Evolutionary conservation across 345 rosid genomes (phyloP).

Genomic region (Dipteronia dyeriana): DNA sequence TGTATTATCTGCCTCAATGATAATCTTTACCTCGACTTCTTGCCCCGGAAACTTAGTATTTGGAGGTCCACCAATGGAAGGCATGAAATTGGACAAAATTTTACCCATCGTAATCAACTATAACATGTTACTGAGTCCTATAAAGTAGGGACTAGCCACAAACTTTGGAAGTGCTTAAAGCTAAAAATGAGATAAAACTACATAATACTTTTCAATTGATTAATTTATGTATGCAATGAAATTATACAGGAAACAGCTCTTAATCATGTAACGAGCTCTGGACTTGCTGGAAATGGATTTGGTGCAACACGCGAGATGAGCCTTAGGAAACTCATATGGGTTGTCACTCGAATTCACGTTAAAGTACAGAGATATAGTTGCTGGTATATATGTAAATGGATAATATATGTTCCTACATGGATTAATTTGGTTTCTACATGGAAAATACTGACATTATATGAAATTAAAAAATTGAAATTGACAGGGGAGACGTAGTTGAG

Average conservation of each 20-base stretch:
- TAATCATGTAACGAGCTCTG: slow-evolving; percentile 59
- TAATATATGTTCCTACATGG: not conserved
- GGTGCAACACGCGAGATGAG: slow-evolving; percentile 71
- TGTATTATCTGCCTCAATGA: too few species aligned
- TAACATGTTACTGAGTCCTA: too few species aligned
- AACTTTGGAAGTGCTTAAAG: not conserved
- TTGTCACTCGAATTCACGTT: slow-evolving; percentile 59
- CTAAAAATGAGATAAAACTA: not conserved
- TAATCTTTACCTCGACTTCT: too few species aligned
- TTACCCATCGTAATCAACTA: too few species aligned
- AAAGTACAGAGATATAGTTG: slow-evolving; percentile 57
- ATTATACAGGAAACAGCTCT: slow-evolving; percentile 61
- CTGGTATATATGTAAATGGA: slow-evolving; percentile 35
- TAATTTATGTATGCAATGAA: not conserved
- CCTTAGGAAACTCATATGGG: slow-evolving; percentile 62
- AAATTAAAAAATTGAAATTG: not conserved
- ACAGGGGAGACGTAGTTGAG: slow-evolving; percentile 69
- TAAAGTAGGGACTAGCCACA: not conserved
- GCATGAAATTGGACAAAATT: too few species aligned
- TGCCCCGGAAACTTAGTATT: too few species aligned
- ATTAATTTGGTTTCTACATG: not conserved
- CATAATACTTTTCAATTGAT: not conserved
- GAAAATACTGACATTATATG: not conserved
- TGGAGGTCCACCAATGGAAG: too few species aligned
- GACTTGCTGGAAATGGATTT: slow-evolving; percentile 64